phyloP scores from a whole-genome alignment of 2,329 filamentous ascomycete species.

The Colletotrichum eleusines region DNA sequence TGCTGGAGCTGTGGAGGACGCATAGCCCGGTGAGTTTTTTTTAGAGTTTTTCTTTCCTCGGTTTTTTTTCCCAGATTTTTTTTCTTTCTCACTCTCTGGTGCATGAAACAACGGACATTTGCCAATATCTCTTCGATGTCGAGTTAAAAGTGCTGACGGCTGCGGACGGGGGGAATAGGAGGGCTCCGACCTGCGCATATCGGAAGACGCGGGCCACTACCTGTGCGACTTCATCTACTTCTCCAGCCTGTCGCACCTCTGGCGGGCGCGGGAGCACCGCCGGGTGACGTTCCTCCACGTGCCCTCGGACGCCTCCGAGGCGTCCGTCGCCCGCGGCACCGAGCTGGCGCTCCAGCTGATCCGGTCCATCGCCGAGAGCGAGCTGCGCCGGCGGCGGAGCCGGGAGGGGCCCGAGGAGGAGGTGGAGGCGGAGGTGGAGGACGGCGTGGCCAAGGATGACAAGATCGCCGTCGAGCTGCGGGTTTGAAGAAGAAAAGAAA shows the following conservation, averaged over 20 bases:
- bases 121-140: no score
- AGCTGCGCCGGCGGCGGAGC: conserved; percentile 47
- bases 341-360: conserved; percentile 67
- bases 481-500: conserved; percentile 16
- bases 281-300: conserved; percentile 80
- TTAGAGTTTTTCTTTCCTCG: no score
- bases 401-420: background rate
- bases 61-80: background rate
- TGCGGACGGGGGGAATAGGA: conserved; percentile 46
- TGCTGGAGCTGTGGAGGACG: conserved; percentile 67
- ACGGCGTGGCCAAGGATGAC: conserved; percentile 23
- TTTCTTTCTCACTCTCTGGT: no score
- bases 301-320: conserved; percentile 68
- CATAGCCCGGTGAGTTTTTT: conserved; percentile 60
- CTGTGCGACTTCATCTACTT: conserved; percentile 86
- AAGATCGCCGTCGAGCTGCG: conserved; percentile 42
- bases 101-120: no score
- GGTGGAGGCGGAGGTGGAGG: background rate
- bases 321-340: conserved; percentile 61
- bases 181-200: conserved; percentile 66
- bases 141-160: conserved; percentile 30
- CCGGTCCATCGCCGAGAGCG: conserved; percentile 67
- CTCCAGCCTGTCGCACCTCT: conserved; percentile 71
- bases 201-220: conserved; percentile 78
- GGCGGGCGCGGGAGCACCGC: conserved; percentile 58